A percentile compares a stretch with the other conserved stretches of the same genome.
phyloP scores from a whole-genome alignment of 2,329 filamentous ascomycete genomes.

The Alternaria alternata region DNA sequence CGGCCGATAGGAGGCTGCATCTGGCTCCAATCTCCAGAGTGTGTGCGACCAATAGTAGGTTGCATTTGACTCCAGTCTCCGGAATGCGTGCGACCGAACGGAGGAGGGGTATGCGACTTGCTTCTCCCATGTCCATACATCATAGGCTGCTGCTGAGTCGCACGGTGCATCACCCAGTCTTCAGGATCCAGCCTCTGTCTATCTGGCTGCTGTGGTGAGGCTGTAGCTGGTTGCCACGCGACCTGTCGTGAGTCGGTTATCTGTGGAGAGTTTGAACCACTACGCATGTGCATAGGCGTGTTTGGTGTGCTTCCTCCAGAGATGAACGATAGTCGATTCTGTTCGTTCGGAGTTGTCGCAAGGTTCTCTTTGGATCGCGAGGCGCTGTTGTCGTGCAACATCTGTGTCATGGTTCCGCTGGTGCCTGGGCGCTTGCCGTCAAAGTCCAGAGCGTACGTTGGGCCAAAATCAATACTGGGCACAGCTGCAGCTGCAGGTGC shows the following conservation, averaged over 20 bases:
- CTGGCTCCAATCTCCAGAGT: slow-evolving; percentile 57
- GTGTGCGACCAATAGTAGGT: slow-evolving; percentile 47
- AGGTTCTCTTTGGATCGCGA: slow-evolving; percentile 48
- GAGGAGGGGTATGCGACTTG: slow-evolving; percentile 59
- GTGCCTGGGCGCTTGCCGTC: slow-evolving; percentile 64
- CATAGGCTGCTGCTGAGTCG: slow-evolving; percentile 60
- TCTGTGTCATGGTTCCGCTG: slow-evolving; percentile 60
- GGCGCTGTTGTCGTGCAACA: slow-evolving; percentile 34
- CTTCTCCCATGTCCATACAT: slow-evolving; percentile 65
- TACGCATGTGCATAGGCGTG: slow-evolving; percentile 54
- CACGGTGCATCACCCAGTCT: slow-evolving; percentile 83
- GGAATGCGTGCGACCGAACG: slow-evolving; percentile 53
- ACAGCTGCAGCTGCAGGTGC: slow-evolving; percentile 64
- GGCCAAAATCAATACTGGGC: slow-evolving; percentile 84
- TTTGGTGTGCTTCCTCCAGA: slow-evolving; percentile 47
- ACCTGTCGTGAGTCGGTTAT: slow-evolving; percentile 70
- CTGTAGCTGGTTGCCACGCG: slow-evolving; percentile 79
- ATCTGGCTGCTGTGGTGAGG: slow-evolving; percentile 56
- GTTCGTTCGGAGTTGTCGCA: slow-evolving; percentile 36
- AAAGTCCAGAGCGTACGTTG: slow-evolving; percentile 74
- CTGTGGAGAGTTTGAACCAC: slow-evolving; percentile 41
- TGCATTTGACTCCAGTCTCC: slow-evolving; percentile 56
- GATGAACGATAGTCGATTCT: slow-evolving; percentile 40
- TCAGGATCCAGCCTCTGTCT: slow-evolving; percentile 73
- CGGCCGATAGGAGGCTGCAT: slow-evolving; percentile 48